A percentile compares a stretch with the other conserved stretches of the same genome.
Evolutionary conservation across 2,329 filamentous ascomycete species (phyloP).

Genomic region (Tolypocladium cylindrosporum): DNA sequence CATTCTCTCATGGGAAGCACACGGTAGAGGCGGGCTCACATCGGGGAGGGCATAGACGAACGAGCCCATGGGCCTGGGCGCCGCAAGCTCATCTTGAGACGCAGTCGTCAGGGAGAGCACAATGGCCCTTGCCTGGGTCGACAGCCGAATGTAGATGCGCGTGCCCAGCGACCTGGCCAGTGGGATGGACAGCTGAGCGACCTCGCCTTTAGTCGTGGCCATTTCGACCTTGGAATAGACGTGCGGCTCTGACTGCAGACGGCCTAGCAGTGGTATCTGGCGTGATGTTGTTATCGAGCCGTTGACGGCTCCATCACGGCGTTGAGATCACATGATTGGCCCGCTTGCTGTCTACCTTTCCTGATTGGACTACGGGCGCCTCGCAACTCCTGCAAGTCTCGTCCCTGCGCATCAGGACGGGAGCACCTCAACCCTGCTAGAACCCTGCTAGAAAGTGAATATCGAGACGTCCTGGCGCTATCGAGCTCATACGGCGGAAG

Average conservation of each 20-base stretch:
- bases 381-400: neutral
- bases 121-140: conserved; percentile 45
- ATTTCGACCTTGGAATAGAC: neutral
- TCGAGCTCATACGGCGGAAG: neutral
- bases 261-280: neutral
- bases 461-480: neutral
- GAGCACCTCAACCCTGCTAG: no score
- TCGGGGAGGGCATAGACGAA: conserved; percentile 92
- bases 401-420: neutral
- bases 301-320: neutral
- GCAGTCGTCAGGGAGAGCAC: conserved; percentile 53
- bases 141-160: conserved; percentile 50
- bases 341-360: neutral
- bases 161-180: conserved; percentile 51
- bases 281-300: neutral
- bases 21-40: conserved; percentile 32
- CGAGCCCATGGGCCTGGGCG: conserved; percentile 59
- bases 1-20: neutral
- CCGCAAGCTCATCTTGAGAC: conserved; percentile 38
- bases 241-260: neutral
- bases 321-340: conserved; percentile 9
- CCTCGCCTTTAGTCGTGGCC: neutral
- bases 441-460: neutral
- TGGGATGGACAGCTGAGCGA: conserved; percentile 39
- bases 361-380: neutral